Base-by-base conservation (phyloP, 1,284 basidiomycete species). In the Sphaerobolus stellatus region DNA sequence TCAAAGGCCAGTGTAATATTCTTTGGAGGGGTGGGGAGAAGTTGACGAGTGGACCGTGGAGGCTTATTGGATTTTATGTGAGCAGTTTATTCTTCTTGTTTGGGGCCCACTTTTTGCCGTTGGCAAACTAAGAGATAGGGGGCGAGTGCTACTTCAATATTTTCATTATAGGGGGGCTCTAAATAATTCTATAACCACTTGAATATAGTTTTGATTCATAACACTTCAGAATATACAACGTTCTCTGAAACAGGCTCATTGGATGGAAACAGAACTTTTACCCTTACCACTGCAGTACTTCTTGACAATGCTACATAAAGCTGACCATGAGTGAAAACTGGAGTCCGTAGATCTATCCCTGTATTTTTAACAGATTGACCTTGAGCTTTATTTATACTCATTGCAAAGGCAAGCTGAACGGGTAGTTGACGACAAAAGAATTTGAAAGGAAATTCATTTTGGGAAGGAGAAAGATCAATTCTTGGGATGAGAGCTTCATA, bases 301-400 rank as follows among this genome's bases (percentile, higher is more conserved):
- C 66, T 56, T 8, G 72, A 75, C 13, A 77, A 61, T 7, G 72
- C 75, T 24, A 75, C 75, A 66, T 77, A 77, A 0, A 77, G 62
- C 49, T 77, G 74, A 0, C 75, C 74, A 67, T 77, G 75, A 1
- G 66, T 33, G 56, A 77, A 77, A 0, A 77, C 73, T 0, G 70
- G 66, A 6, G 54, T 50, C 0, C 64, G 68, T 1, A 77, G 52
- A 59, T 74, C 65, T 4, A 74, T 27, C 1, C 65, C 67, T 22
- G 71, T 62, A 46, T 59, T 48, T 27, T 58, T 59, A 1, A 70
- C 60, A 13, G 72, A 75, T 56, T 78, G 76, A 0, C 77, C 76
- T 61, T 79, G 76, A 0, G 70, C 30, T 51, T 76, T 77, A 58
- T 78, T 77, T 54, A 78, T 74, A 4, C 66, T 71, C 52, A 77